Evolutionary conservation across 1,284 basidiomycete species (phyloP).

Genomic region (Cutaneotrichosporon sp.): DNA sequence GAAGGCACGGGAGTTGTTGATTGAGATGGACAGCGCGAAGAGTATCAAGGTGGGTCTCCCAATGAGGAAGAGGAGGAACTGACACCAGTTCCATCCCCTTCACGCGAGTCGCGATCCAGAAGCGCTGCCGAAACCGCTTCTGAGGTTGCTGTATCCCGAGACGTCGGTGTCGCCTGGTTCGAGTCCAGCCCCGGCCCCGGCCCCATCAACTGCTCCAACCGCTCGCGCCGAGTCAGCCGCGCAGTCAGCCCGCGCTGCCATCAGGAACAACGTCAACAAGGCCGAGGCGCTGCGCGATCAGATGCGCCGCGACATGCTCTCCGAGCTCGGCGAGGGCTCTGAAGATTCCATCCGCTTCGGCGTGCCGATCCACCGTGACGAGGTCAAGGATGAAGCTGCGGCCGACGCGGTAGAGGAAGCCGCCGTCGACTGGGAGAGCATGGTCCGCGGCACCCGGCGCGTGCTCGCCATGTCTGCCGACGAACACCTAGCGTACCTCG

Average conservation of each 20-base stretch:
- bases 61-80: not conserved
- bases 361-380: slow-evolving; percentile 6
- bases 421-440: slow-evolving; percentile 43
- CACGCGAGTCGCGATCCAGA: slow-evolving; percentile 44
- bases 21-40: slow-evolving; percentile 38
- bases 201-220: not conserved
- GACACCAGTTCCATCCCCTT: slow-evolving; percentile 50
- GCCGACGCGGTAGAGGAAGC: slow-evolving; percentile 13
- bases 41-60: slow-evolving; percentile 40
- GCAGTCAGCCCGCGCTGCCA: not conserved
- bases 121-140: slow-evolving; percentile 42
- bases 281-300: slow-evolving; percentile 46
- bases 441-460: slow-evolving; percentile 42
- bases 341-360: slow-evolving; percentile 31
- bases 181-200: not conserved
- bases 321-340: slow-evolving; percentile 23
- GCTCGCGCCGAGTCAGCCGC: not conserved
- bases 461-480: slow-evolving; percentile 48
- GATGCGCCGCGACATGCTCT: slow-evolving; percentile 50
- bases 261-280: slow-evolving; percentile 32
- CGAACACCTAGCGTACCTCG: slow-evolving; percentile 44
- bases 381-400: slow-evolving; percentile 10
- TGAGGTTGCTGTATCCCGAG: slow-evolving; percentile 43
- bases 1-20: slow-evolving; percentile 42
- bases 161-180: slow-evolving; percentile 16